Percentiles rank a stretch among this genome's conserved stretches.
These are phyloP conservation scores for Calonectria naviculata DNA, from an alignment of 2,329 filamentous ascomycete genomes.

Conservation along the genomic window DNA sequence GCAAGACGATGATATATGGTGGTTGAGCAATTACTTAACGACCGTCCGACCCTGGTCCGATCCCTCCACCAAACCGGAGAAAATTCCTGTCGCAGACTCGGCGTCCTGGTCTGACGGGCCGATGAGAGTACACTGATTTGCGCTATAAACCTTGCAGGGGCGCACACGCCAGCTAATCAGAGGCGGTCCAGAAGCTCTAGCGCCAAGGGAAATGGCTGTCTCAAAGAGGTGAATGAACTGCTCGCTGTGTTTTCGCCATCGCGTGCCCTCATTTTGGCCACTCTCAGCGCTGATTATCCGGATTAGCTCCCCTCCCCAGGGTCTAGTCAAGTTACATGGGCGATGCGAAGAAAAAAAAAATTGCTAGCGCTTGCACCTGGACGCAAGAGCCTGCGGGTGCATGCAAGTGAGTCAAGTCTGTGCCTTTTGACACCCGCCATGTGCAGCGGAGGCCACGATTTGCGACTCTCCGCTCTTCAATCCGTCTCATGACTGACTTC, in stretches of 20 bases:
- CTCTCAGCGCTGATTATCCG: not conserved
- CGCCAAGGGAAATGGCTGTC: not conserved
- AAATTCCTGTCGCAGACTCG: constrained; percentile 27
- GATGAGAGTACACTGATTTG: constrained; percentile 25
- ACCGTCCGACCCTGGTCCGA: constrained; percentile 24
- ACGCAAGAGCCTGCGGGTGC: not conserved
- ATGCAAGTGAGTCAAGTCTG: constrained; percentile 35
- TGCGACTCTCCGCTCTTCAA: constrained; percentile 10
- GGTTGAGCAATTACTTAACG: constrained; percentile 4
- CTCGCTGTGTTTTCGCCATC: constrained; percentile 4
- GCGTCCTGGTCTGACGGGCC: constrained; percentile 28
- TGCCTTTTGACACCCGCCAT: constrained; percentile 14
- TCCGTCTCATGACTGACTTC: constrained; percentile 25
- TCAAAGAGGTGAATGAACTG: constrained; percentile 8
- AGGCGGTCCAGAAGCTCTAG: not conserved
- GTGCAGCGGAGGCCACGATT: constrained; percentile 8
- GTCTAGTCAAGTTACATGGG: not conserved
- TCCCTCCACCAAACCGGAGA: constrained; percentile 12
- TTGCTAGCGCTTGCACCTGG: not conserved
- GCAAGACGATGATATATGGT: constrained; percentile 7
- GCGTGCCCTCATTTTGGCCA: not conserved
- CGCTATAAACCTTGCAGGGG: constrained; percentile 35
- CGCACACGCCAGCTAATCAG: constrained; percentile 15
- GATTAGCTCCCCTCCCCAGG: not conserved
- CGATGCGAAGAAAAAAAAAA: not conserved